phyloP scores from a whole-genome alignment of 768 basidiomycete species.

The Termitomyces sp. region DNA sequence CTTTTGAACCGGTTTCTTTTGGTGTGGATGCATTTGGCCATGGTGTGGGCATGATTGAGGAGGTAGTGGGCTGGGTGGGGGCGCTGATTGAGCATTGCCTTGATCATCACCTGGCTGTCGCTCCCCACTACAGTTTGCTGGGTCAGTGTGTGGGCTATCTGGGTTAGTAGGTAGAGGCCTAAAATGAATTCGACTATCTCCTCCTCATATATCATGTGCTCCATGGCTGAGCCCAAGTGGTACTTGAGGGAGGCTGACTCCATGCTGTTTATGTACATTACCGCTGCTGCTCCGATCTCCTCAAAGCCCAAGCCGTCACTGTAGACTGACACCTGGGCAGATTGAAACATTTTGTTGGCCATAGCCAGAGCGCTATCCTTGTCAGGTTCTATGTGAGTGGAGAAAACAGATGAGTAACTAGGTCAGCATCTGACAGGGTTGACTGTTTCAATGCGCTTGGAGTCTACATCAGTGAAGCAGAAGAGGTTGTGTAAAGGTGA shows the following conservation, averaged over 20 bases:
- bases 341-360: background rate
- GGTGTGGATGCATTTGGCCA: background rate
- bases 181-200: background rate
- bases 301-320: too few species aligned
- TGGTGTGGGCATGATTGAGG: background rate
- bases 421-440: too few species aligned
- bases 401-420: too few species aligned
- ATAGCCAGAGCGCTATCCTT: background rate
- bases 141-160: background rate
- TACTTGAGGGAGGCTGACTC: background rate
- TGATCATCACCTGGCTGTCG: background rate
- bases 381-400: too few species aligned
- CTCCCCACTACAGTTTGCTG: background rate
- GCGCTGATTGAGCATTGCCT: background rate
- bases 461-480: too few species aligned
- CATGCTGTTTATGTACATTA: background rate
- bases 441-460: too few species aligned
- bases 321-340: background rate
- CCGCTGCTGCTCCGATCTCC: background rate
- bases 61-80: background rate
- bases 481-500: too few species aligned
- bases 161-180: background rate
- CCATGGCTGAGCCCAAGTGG: background rate
- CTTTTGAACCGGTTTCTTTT: background rate
- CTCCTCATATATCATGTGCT: background rate